These are phyloP conservation scores for Leccinum olivaceopallidum DNA, from an alignment of 768 basidiomycete species.

Conservation along the genomic window DNA sequence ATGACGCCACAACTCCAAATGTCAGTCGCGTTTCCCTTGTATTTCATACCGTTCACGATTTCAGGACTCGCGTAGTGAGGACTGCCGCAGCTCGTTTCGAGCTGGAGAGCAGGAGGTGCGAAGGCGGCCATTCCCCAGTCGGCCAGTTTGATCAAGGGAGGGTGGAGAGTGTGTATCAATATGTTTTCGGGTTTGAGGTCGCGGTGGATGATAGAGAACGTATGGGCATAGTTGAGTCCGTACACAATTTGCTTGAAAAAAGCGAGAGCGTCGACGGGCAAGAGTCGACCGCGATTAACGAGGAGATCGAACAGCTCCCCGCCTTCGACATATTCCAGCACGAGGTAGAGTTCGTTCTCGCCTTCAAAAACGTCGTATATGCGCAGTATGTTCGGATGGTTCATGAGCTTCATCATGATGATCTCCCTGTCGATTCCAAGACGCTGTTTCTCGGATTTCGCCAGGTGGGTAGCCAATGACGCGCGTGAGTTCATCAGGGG, in stretches of 20 bases:
- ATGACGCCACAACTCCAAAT: constrained; percentile 98
- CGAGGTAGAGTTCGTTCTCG: constrained; percentile 85
- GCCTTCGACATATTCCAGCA: constrained; percentile 93
- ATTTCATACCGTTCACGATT: constrained; percentile 89
- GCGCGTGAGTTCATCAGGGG: constrained; percentile 73
- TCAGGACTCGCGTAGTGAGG: constrained; percentile 98
- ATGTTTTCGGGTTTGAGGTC: constrained; percentile 99
- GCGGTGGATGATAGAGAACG: constrained; percentile 96
- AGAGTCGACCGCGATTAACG: constrained; percentile 83
- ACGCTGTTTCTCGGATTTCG: constrained; percentile 77
- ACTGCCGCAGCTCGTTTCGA: constrained; percentile 94
- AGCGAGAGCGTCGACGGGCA: constrained; percentile 77
- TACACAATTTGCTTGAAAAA: constrained; percentile 97
- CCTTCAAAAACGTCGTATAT: constrained; percentile 97
- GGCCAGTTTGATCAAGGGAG: constrained; percentile 90
- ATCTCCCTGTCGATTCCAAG: constrained; percentile 93
- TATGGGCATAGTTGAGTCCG: constrained; percentile 95
- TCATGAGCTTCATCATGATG: constrained; percentile 99
- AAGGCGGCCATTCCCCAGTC: constrained; percentile 99
- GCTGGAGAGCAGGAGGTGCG: constrained; percentile 77
- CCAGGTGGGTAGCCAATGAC: constrained; percentile 63
- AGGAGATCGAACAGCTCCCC: constrained; percentile 97
- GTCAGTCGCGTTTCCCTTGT: constrained; percentile 87
- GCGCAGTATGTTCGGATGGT: constrained; percentile 94
- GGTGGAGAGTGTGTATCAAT: constrained; percentile 78